Evolutionary conservation across 176 grass and related monocot species (phyloP).

Genomic region (Cenchrus fungigraminus): DNA sequence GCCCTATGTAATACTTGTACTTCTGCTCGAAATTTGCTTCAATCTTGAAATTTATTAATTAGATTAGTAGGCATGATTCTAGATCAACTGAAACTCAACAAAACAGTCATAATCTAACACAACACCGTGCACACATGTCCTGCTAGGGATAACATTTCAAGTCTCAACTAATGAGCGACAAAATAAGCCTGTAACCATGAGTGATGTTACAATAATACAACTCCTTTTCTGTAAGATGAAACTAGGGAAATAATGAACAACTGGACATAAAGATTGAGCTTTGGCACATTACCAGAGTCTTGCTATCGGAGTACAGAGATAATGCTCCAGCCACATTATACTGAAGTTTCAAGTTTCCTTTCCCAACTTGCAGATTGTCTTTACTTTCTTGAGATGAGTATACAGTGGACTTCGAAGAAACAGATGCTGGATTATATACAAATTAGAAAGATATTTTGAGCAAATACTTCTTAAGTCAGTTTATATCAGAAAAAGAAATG

Average conservation of each 20-base stretch:
- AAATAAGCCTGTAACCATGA: not conserved
- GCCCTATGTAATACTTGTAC: slow-evolving; percentile 83
- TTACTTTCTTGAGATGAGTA: slow-evolving; percentile 63
- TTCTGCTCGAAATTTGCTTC: slow-evolving; percentile 67
- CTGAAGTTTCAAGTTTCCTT: slow-evolving; percentile 76
- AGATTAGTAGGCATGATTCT: slow-evolving; percentile 25
- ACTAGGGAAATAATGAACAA: slow-evolving; percentile 14
- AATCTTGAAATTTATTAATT: slow-evolving; percentile 58
- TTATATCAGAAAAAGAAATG: slow-evolving; percentile 34
- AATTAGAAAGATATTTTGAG: slow-evolving; percentile 31
- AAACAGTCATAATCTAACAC: slow-evolving; percentile 11
- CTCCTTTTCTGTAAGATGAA: slow-evolving; percentile 11
- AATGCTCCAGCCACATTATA: slow-evolving; percentile 58
- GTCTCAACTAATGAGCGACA: not conserved
- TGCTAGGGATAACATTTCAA: slow-evolving; percentile 1
- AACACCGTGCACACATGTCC: slow-evolving; percentile 12
- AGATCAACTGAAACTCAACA: slow-evolving; percentile 22
- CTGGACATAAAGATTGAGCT: slow-evolving; percentile 9
- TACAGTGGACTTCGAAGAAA: slow-evolving; percentile 55
- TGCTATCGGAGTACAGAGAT: slow-evolving; percentile 65
- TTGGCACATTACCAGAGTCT: slow-evolving; percentile 60
- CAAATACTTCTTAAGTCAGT: slow-evolving; percentile 1
- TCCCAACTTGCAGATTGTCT: slow-evolving; percentile 61
- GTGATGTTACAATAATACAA: slow-evolving; percentile 25
- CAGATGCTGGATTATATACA: slow-evolving; percentile 54